Evolutionary conservation across 2,329 filamentous ascomycete species (phyloP).

Genomic region (Elsinoe batatas): DNA sequence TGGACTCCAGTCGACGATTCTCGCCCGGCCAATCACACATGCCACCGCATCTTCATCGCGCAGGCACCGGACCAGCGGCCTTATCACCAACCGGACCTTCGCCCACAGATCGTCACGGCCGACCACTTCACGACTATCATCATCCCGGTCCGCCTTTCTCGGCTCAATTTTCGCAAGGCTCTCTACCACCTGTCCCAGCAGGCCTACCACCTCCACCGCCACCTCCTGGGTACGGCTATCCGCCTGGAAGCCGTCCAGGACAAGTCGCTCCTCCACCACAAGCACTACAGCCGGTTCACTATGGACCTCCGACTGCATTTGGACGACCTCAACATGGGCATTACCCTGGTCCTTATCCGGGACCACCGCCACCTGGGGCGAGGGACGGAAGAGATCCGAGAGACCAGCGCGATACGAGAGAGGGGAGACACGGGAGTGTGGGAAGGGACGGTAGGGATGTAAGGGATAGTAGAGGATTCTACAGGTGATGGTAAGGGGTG

Average conservation of each 20-base stretch:
- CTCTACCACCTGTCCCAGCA: constrained; percentile 14
- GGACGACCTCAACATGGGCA: not conserved
- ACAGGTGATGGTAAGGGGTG: no score
- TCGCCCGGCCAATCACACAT: not conserved
- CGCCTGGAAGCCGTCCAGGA: not conserved
- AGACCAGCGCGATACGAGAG: not conserved
- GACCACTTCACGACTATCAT: constrained; percentile 12
- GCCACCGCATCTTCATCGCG: constrained; percentile 2
- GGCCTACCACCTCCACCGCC: constrained; percentile 12
- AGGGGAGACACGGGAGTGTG: not conserved
- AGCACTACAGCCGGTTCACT: not conserved
- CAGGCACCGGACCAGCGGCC: not conserved
- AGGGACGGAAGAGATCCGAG: not conserved
- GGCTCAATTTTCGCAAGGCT: not conserved
- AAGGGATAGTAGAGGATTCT: not conserved
- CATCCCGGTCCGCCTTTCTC: constrained; percentile 11
- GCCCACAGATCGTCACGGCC: constrained; percentile 12
- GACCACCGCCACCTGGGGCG: not conserved
- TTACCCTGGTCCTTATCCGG: not conserved
- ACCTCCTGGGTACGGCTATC: constrained; percentile 14
- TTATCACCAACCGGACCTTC: not conserved
- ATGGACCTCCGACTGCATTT: not conserved
- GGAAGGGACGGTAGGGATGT: not conserved
- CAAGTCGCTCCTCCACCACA: not conserved
- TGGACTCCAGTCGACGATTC: not conserved